Base-by-base conservation (phyloP, 305 asterid species). In the Solanum hybrid region DNA sequence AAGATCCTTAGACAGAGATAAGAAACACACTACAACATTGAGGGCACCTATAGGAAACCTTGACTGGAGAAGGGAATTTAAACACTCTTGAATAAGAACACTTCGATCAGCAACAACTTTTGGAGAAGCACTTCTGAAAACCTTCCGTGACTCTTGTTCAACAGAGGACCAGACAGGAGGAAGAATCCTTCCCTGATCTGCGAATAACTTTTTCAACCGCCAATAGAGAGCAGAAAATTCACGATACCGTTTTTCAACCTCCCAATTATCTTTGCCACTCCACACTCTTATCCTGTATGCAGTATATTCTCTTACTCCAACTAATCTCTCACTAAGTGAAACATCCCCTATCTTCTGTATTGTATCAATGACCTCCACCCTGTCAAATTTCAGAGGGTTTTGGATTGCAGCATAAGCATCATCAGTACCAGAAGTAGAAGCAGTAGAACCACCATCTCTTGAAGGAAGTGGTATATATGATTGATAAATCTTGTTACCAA, bases 381-480 rank as follows among this genome's bases (percentile, higher is more conserved):
- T 90, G 91, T 95, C 97, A 38, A 97, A 92, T 92, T 94, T 94
- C 72, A 79, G 88, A 91, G 94, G 95, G 85, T 90, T 95, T 34
- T 93, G 95, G 89, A 89, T 89, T 88, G 87, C 90, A 88, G 93
- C 92, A 91, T 91, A 80, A 35, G 95, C 92, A 78, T 91, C 92
- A 89, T 93, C 95, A 17, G 93, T 92, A 90, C 96, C 96, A 84
- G 99, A 97, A 88, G 99, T 96, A 66, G 99, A 97, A 89, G 99
- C 99, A 87, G 95, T 96, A 78, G 97, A 93, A 77, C 98, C 97
- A 72, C 99, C 98, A 91, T 97, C 98, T 95, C 99, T 94, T 66
- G 95, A 92, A 88, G 98, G 94, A 51, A 91, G 90, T 88, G 93
- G 89, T 88, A 92, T 89, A 26, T 92, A 95, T 78, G 96, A 89